A percentile compares a stretch with the other conserved stretches of the same genome.
These are phyloP conservation scores for Nigrograna mackinnonii DNA, from an alignment of 2,329 filamentous ascomycete genomes.

Conservation along the genomic window DNA sequence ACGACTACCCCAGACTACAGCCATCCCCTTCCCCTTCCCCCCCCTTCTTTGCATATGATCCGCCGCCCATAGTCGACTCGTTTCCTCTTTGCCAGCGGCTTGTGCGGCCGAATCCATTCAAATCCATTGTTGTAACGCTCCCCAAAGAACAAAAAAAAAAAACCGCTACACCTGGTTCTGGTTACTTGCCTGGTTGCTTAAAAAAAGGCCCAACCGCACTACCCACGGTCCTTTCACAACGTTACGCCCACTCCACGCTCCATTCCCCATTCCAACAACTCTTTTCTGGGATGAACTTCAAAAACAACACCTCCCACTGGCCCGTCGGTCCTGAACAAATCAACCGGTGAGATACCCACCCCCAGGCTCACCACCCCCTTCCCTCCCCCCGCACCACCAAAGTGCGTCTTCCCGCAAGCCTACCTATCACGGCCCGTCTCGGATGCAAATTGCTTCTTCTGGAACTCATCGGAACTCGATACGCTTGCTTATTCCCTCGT, in stretches of 20 bases:
- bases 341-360: conserved; percentile 38
- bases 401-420: conserved; percentile 9
- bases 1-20: conserved; percentile 31
- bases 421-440: conserved; percentile 19
- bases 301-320: conserved; percentile 46
- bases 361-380: conserved; percentile 19
- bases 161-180: conserved; percentile 1
- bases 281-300: conserved; percentile 45
- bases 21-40: conserved; percentile 12
- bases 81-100: conserved; percentile 19
- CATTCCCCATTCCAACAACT: neutral
- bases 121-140: conserved; percentile 21
- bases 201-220: conserved; percentile 15
- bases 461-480: conserved; percentile 18
- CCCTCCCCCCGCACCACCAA: too few relatives aligned
- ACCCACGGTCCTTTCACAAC: conserved; percentile 10
- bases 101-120: conserved; percentile 10
- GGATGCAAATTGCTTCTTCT: conserved; percentile 28
- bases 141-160: too few relatives aligned
- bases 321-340: conserved; percentile 51
- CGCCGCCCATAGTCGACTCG: too few relatives aligned
- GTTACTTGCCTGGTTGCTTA: conserved; percentile 7
- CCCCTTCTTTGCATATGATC: conserved; percentile 11
- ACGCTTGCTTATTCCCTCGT: conserved; percentile 31
- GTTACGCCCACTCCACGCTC: conserved; percentile 10